A percentile compares a stretch with the other conserved stretches of the same genome.
These are phyloP conservation scores for Iris macrosiphon DNA, from an alignment of 106 monocot species.

Conservation along the genomic window DNA sequence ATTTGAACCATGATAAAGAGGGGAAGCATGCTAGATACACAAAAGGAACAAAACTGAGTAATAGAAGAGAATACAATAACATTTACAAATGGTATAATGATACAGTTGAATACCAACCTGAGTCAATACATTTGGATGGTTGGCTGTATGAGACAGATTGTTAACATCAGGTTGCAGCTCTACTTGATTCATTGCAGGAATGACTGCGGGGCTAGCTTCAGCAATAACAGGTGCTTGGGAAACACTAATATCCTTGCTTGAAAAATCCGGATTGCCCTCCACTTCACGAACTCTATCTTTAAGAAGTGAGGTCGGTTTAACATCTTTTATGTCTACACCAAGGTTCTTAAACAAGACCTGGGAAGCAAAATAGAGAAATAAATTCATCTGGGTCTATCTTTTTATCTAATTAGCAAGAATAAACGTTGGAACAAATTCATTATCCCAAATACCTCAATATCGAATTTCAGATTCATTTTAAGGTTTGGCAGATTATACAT, in stretches of 20 bases:
- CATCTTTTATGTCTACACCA: conserved; percentile 83
- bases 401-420: too few relatives aligned
- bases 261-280: conserved; percentile 93
- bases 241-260: conserved; percentile 61
- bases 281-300: conserved; percentile 73
- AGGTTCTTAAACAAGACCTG: conserved; percentile 92
- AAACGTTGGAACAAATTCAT: too few relatives aligned
- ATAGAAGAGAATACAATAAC: background rate
- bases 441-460: conserved; percentile 83
- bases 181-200: conserved; percentile 42
- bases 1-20: conserved; percentile 47
- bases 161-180: conserved; percentile 60
- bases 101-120: conserved; percentile 32
- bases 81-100: background rate
- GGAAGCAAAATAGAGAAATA: background rate
- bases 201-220: conserved; percentile 38
- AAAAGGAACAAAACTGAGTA: background rate
- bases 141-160: conserved; percentile 28
- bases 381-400: conserved; percentile 25
- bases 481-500: conserved; percentile 88
- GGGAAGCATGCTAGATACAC: conserved; percentile 36
- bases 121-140: conserved; percentile 40
- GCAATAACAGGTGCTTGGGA: conserved; percentile 38
- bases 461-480: conserved; percentile 95
- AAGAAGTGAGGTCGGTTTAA: conserved; percentile 72